Evolutionary conservation across 2,329 filamentous ascomycete species (phyloP), one percentile per base, ranked within the genome.

Genomic region (Elsinoe necatrix): DNA sequence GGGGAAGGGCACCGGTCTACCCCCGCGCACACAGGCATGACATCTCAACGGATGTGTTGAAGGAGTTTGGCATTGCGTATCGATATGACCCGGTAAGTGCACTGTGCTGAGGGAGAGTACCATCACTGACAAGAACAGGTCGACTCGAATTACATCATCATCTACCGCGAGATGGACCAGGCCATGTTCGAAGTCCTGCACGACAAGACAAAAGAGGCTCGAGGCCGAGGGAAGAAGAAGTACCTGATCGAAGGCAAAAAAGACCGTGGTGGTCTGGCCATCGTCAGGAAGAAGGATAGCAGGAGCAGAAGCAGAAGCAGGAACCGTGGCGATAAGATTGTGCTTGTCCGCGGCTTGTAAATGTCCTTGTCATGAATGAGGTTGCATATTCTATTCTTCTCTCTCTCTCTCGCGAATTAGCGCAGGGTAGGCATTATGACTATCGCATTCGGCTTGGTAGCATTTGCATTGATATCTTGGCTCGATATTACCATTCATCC

Each of bases 191-290:
- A 56, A 16, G 39, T 47, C 37, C 27, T 56, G 41, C 42, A 48
- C 54, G 39, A 56, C 23, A 45, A 56, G 23, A 56, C 39, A 2
- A 48, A 45, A 23, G 41, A 45, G 20, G 8, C 14, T 12, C 39
- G 54, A 18, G 41, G 41, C 2, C n/a, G 29, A 21, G 41, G 54
- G 25, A 56, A 56, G 54, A 45, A 45, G 14, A 55, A 42, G 35
- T 42, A 21, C 21, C 52, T 48, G 20, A 56, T 56, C 29, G 54
- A 56, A 34, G 54, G n/a, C 39, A 56, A 56, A 37, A 56, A 48
- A 41, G 41, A 56, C 14, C 39, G 29, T 21, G 41, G 42, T 8
- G 54, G 39, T 1, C 23, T 56, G 25, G 54, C 39, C 3, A 47
- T 56, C 20, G 42, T 56, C 5, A 41, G 54, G n/a, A 45, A 56